Base-by-base conservation (phyloP, 2,329 filamentous ascomycete species). In the Balansia obtecta region DNA sequence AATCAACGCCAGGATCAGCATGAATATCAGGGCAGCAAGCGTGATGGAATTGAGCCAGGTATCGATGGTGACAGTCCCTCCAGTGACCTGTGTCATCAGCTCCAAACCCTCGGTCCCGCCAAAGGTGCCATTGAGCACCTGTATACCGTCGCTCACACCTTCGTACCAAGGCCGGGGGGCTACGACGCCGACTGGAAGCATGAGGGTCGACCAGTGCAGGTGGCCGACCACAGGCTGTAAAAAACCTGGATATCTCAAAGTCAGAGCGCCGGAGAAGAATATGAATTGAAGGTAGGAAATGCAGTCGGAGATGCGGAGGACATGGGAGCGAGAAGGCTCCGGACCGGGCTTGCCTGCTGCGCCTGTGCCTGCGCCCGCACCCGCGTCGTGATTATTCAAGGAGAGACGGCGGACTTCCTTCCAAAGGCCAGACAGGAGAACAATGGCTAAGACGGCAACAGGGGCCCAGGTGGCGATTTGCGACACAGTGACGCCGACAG, bases 211-310 rank as follows among this genome's bases (percentile, higher is more conserved):
- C 46, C 46, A 48, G 46, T 27, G 33, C 38, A 37, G 11, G 12
- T 16, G 76, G 57, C 83, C 84, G 37, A 85, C 74, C 1, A 79
- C 79, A 0, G 85, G 85, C 55, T 86, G 83, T 54, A 82, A 85
- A 59, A 81, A 89, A 1, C 85, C 85, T 0, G 85, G 85, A 56
- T 88, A 88, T 42, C 78, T 75, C 48, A 89, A 65, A n/a, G 77
- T 84, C 45, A 89, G 69, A 13, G 79, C 78, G 4, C 83, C 84
- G 0, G 83, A 80, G 53, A 89, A 70, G 44, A 88, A 82, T 46
- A 85, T 73, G 60, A 87, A 88, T 59, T 89, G 85, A 12, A 89
- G 76, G 61, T 88, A 88, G 58, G 86, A 81, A 37, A 89, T 68
- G 59, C 84, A 88, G 60, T 88, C 57, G 12, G 58, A 60, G 2